Percentiles rank a stretch among this genome's conserved stretches.
Evolutionary conservation across 192 early-diverging fungal species (phyloP).

Genomic region (Entomortierella lignicola): DNA sequence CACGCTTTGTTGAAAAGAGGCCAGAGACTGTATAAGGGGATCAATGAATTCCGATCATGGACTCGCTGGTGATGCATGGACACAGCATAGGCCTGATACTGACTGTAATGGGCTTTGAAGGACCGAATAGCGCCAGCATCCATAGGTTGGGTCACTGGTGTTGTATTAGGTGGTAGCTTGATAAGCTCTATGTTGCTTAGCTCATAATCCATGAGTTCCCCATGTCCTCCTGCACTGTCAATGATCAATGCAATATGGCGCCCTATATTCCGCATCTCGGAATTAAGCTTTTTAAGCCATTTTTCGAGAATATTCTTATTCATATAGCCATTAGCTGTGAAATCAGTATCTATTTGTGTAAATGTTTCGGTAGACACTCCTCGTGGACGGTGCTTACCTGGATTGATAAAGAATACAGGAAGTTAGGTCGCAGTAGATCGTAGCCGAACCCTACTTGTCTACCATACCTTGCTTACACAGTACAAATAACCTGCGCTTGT

Average conservation of each 20-base stretch:
- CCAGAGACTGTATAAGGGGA: no score
- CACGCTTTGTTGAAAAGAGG: no score
- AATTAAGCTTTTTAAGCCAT: neutral
- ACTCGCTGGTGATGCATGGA: neutral
- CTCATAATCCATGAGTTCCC: neutral
- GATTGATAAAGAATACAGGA: no score
- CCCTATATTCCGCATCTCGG: slow-evolving; percentile 1
- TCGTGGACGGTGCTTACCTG: neutral
- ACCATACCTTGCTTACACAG: no score
- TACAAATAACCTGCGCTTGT: no score
- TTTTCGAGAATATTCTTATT: neutral
- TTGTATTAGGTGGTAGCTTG: slow-evolving; percentile 3
- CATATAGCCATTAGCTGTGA: neutral
- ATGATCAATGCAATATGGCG: neutral
- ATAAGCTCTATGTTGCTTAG: slow-evolving; percentile 8
- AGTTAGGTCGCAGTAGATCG: no score
- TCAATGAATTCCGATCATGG: no score
- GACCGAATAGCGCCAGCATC: slow-evolving; percentile 10
- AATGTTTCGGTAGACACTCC: neutral
- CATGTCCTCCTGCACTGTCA: neutral
- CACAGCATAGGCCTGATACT: no score
- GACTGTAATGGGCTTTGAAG: slow-evolving; percentile 1
- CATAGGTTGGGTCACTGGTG: neutral
- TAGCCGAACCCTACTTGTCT: no score
- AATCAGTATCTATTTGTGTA: neutral